phyloP scores from a whole-genome alignment of 2,329 filamentous ascomycete species.

The Dothideomycetes sp. region DNA sequence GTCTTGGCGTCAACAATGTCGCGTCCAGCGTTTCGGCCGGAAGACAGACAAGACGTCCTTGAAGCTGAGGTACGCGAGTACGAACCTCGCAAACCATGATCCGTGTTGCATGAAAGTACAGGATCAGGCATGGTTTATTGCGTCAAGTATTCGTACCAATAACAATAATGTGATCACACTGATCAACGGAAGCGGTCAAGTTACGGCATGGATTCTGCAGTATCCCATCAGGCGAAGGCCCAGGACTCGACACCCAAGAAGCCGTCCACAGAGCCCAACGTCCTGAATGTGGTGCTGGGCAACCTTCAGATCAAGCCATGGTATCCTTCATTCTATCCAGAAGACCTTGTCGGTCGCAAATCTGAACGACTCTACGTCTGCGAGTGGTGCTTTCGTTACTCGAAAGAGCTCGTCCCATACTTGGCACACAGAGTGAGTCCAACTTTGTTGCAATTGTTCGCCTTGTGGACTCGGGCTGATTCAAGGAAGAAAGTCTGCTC shows the following conservation, averaged over 20 bases:
- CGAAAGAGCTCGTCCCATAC: slow-evolving; percentile 43
- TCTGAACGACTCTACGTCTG: slow-evolving; percentile 67
- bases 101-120: slow-evolving; percentile 6
- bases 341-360: slow-evolving; percentile 47
- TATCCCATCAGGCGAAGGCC: slow-evolving; percentile 11
- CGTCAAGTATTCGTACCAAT: background rate
- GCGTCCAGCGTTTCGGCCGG: too few relatives aligned
- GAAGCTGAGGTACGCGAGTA: too few relatives aligned
- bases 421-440: slow-evolving; percentile 25
- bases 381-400: slow-evolving; percentile 90
- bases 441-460: background rate
- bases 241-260: slow-evolving; percentile 10
- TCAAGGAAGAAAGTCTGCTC: slow-evolving; percentile 34
- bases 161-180: slow-evolving; percentile 6
- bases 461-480: slow-evolving; percentile 20
- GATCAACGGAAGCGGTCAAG: background rate
- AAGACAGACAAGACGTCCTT: too few relatives aligned
- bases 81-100: too few relatives aligned
- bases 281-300: slow-evolving; percentile 78
- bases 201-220: slow-evolving; percentile 9
- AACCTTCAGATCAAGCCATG: slow-evolving; percentile 77
- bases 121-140: slow-evolving; percentile 4
- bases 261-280: slow-evolving; percentile 51
- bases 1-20: too few relatives aligned
- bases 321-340: slow-evolving; percentile 82